These are phyloP conservation scores for Colletotrichum kahawae DNA, from an alignment of 2,329 filamentous ascomycete species.

Conservation along the genomic window DNA sequence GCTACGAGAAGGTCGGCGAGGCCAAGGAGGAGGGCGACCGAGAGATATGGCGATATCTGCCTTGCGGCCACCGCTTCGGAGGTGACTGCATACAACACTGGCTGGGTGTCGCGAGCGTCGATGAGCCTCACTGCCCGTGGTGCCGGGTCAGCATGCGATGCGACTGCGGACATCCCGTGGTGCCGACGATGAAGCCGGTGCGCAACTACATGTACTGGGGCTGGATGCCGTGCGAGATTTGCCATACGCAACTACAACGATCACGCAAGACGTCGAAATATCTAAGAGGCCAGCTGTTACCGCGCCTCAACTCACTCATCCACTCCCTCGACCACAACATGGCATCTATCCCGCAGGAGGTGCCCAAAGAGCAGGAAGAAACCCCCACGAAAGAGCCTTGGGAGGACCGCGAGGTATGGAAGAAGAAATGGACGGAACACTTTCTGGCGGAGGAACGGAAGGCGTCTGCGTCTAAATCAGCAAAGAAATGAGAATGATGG, in stretches of 20 bases:
- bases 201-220: constrained; percentile 19
- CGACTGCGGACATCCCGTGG: constrained; percentile 36
- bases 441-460: constrained; percentile 14
- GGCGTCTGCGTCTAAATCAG: constrained; percentile 2
- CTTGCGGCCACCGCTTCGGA: constrained; percentile 50
- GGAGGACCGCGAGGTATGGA: constrained; percentile 21
- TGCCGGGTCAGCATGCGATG: constrained; percentile 38
- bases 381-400: constrained; percentile 14
- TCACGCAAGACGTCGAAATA: constrained; percentile 16
- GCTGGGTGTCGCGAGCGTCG: constrained; percentile 40
- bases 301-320: constrained; percentile 19
- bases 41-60: constrained; percentile 45
- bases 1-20: constrained; percentile 44
- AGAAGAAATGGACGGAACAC: constrained; percentile 18
- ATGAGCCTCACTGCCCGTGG: constrained; percentile 42
- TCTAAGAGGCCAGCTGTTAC: constrained; percentile 7
- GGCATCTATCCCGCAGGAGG: constrained; percentile 16
- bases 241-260: constrained; percentile 16
- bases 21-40: constrained; percentile 39
- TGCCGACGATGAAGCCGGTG: constrained; percentile 27
- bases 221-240: constrained; percentile 18
- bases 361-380: constrained; percentile 19
- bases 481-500: background rate
- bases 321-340: constrained; percentile 21
- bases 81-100: constrained; percentile 48